Evolutionary conservation across 768 basidiomycete genomes (phyloP).

Genomic region (Tricholoma furcatifolium): DNA sequence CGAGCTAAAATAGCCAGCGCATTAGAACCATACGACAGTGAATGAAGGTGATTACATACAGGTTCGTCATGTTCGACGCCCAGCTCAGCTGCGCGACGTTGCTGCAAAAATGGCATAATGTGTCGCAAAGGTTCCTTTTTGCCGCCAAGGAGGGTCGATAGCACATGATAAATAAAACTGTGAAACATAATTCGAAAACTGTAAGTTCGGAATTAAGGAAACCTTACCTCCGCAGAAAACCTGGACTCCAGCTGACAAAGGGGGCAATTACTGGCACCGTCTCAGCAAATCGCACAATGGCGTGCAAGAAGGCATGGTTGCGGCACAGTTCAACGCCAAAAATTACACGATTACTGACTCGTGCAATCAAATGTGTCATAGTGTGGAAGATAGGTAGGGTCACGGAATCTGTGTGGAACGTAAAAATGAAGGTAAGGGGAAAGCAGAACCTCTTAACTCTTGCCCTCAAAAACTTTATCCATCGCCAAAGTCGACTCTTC

Average conservation of each 20-base stretch:
- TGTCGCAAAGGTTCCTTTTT: slow-evolving; percentile 29
- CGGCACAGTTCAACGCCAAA: slow-evolving; percentile 35
- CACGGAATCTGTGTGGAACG: slow-evolving; percentile 16
- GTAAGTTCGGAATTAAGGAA: background rate
- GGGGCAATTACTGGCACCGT: slow-evolving; percentile 31
- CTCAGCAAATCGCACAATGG: slow-evolving; percentile 34
- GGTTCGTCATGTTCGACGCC: slow-evolving; percentile 21
- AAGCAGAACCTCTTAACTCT: slow-evolving; percentile 8
- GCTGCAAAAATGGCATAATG: slow-evolving; percentile 28
- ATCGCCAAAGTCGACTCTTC: slow-evolving; percentile 34
- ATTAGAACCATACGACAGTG: background rate
- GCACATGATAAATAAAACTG: slow-evolving; percentile 30
- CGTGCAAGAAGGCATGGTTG: slow-evolving; percentile 31
- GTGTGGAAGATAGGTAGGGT: slow-evolving; percentile 31
- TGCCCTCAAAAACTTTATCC: slow-evolving; percentile 23
- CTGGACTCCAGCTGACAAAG: slow-evolving; percentile 32
- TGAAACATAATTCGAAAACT: background rate
- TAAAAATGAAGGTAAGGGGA: background rate
- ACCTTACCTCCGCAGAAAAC: slow-evolving; percentile 27
- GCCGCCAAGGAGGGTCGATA: slow-evolving; percentile 32
- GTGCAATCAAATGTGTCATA: slow-evolving; percentile 36
- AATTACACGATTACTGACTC: slow-evolving; percentile 38
- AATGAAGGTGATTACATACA: slow-evolving; percentile 11
- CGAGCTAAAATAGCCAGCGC: slow-evolving; percentile 5
- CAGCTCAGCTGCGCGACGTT: slow-evolving; percentile 24